Conservation (phyloP, 352 stramenopile genomes). For the Phytophthora pseudosyringae region DNA sequence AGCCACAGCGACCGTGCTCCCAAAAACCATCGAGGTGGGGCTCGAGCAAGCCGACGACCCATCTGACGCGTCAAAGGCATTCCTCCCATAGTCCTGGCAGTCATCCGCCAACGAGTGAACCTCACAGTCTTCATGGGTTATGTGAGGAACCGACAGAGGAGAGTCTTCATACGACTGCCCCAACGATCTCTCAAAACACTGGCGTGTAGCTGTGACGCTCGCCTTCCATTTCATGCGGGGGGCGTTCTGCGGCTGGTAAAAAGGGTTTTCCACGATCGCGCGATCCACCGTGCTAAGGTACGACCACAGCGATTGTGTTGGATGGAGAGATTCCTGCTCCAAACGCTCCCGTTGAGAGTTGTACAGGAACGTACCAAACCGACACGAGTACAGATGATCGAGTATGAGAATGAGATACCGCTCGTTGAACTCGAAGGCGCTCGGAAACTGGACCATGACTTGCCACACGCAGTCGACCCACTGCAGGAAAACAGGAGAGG, state of each 20-base stretch:
- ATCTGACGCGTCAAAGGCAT: constrained; percentile 34
- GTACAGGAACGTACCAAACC: constrained; percentile 96
- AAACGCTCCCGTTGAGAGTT: constrained; percentile 90
- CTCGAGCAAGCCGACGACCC: constrained; percentile 33
- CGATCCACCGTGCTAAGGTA: constrained; percentile 72
- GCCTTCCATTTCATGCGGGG: constrained; percentile 58
- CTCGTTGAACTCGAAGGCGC: constrained; percentile 88
- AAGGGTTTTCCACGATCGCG: constrained; percentile 72
- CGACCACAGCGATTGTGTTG: constrained; percentile 81
- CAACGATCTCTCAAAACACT: constrained; percentile 53
- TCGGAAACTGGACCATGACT: constrained; percentile 75
- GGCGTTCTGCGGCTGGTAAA: constrained; percentile 61
- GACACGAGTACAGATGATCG: constrained; percentile 84
- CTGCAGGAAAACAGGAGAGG: constrained; percentile 97
- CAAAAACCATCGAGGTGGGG: constrained; percentile 31
- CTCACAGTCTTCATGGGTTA: constrained; percentile 34
- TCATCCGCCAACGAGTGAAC: constrained; percentile 36
- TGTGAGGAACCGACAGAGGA: constrained; percentile 13
- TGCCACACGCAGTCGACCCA: constrained; percentile 92
- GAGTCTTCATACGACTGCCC: constrained; percentile 19
- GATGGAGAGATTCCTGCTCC: constrained; percentile 52
- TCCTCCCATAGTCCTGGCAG: constrained; percentile 19
- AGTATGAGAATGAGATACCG: constrained; percentile 82
- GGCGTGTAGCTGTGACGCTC: constrained; percentile 60
- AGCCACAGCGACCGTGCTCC: constrained; percentile 40